phyloP scores from a whole-genome alignment of 768 basidiomycete species.

The Vishniacozyma victoriae region DNA sequence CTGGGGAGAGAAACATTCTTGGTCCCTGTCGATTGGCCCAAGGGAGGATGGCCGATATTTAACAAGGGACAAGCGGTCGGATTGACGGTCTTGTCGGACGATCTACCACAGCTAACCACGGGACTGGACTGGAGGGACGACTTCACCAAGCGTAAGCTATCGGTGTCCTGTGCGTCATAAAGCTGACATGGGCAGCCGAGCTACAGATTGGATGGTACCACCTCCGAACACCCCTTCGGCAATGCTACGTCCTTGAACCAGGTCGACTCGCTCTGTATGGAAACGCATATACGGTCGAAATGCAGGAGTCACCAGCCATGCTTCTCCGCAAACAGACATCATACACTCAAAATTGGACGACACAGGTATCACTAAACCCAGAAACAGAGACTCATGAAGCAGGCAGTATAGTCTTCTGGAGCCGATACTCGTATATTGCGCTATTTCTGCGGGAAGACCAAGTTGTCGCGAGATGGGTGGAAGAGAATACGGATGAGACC shows the following conservation, averaged over 20 bases:
- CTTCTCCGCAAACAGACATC: conserved; percentile 12
- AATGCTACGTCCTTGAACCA: conserved; percentile 7
- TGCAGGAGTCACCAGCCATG: conserved; percentile 13
- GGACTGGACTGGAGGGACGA: neutral
- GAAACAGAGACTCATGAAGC: conserved; percentile 6
- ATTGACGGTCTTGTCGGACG: neutral
- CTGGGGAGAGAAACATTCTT: conserved; percentile 49
- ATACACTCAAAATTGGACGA: conserved; percentile 6
- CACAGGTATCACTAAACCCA: conserved; percentile 3
- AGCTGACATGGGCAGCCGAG: neutral
- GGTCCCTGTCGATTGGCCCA: conserved; percentile 43
- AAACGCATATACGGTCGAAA: conserved; percentile 3
- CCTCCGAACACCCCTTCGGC: conserved; percentile 20
- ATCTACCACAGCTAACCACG: neutral
- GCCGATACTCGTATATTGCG: neutral
- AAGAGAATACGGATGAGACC: too few species aligned
- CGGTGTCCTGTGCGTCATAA: neutral
- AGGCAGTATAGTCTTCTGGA: conserved; percentile 7
- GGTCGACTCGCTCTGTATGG: conserved; percentile 14
- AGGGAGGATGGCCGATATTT: conserved; percentile 19
- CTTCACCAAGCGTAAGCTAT: neutral
- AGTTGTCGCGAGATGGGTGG: too few species aligned
- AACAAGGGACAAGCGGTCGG: conserved; percentile 16
- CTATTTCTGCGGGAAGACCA: too few species aligned
- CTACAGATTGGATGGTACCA: conserved; percentile 21